Evolutionary conservation across 768 basidiomycete genomes (phyloP).

Genomic region (Cystofilobasidium ferigula): DNA sequence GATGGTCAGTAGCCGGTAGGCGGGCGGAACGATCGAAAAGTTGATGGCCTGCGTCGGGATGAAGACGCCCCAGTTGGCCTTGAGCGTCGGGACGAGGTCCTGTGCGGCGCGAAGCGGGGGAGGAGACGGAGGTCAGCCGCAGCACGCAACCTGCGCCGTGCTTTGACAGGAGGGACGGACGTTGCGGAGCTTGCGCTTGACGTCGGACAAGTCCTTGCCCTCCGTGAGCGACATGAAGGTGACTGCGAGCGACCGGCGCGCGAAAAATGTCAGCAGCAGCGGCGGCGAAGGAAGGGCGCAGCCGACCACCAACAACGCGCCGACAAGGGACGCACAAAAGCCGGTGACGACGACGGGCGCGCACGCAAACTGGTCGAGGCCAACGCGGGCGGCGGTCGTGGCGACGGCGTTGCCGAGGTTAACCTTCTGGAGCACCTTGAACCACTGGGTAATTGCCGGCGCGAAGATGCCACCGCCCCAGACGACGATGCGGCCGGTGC

Average conservation of each 20-base stretch:
- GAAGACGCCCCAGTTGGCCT: conserved; percentile 27
- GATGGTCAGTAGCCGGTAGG: conserved; percentile 21
- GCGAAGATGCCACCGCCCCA: conserved; percentile 22
- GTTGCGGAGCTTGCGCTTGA: conserved; percentile 19
- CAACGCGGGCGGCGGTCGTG: conserved; percentile 21
- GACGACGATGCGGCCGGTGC: conserved; percentile 25
- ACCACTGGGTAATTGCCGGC: conserved; percentile 13
- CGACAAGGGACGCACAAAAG: not conserved
- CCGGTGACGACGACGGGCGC: not conserved
- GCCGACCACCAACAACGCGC: not conserved
- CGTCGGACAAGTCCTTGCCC: conserved; percentile 13
- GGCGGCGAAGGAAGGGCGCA: not conserved
- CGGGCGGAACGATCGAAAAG: conserved; percentile 19
- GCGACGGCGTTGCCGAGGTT: conserved; percentile 15
- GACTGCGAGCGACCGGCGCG: no score
- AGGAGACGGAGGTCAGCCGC: not conserved
- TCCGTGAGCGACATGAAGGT: conserved; percentile 18
- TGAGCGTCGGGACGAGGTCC: conserved; percentile 20
- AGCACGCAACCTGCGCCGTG: not conserved
- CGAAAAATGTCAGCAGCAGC: not conserved
- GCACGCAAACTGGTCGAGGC: conserved; percentile 23
- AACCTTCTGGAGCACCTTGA: conserved; percentile 15
- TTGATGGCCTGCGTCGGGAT: conserved; percentile 26
- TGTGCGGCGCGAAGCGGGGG: not conserved
- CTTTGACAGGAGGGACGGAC: not conserved